Conservation (phyloP, 129 eudicot genomes). For the Lactuca saligna region DNA sequence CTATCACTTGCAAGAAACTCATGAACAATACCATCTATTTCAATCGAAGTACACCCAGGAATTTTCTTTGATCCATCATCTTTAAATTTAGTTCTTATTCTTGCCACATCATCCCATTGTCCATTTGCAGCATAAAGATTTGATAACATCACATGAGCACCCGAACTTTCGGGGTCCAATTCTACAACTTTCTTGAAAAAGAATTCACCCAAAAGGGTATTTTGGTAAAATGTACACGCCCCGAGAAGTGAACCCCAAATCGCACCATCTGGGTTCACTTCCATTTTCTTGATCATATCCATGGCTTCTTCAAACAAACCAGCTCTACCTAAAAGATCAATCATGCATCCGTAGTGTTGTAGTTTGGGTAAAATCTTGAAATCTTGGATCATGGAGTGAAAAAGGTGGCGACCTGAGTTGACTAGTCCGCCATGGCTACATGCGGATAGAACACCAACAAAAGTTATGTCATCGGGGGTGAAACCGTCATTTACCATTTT, state of each 20-base stretch:
- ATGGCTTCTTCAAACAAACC: constrained; percentile 46
- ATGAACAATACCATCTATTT: constrained; percentile 26
- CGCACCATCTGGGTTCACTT: constrained; percentile 45
- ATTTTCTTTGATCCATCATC: constrained; percentile 30
- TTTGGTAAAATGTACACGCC: constrained; percentile 41
- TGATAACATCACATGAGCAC: constrained; percentile 42
- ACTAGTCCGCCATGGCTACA: constrained; percentile 61
- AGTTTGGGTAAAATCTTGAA: constrained; percentile 32
- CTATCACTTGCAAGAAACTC: constrained; percentile 33
- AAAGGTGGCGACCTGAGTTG: constrained; percentile 41
- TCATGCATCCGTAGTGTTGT: constrained; percentile 52
- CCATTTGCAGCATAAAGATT: constrained; percentile 50
- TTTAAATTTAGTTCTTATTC: constrained; percentile 49
- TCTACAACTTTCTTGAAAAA: constrained; percentile 32
- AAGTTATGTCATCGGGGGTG: constrained; percentile 45
- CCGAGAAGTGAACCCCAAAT: constrained; percentile 62
- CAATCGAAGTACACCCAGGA: constrained; percentile 37
- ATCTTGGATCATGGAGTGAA: constrained; percentile 29
- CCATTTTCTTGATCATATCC: constrained; percentile 42
- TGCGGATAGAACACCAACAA: constrained; percentile 45
- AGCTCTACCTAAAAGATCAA: constrained; percentile 44
- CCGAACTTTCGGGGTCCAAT: constrained; percentile 41
- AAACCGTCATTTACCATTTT: constrained; percentile 44
- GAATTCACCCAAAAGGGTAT: constrained; percentile 44
- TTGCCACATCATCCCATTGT: constrained; percentile 51